Percentiles rank a stretch among this genome's conserved stretches.
phyloP scores from a whole-genome alignment of 1,139 yeast species.

The Tardiomyces digboiensis region DNA sequence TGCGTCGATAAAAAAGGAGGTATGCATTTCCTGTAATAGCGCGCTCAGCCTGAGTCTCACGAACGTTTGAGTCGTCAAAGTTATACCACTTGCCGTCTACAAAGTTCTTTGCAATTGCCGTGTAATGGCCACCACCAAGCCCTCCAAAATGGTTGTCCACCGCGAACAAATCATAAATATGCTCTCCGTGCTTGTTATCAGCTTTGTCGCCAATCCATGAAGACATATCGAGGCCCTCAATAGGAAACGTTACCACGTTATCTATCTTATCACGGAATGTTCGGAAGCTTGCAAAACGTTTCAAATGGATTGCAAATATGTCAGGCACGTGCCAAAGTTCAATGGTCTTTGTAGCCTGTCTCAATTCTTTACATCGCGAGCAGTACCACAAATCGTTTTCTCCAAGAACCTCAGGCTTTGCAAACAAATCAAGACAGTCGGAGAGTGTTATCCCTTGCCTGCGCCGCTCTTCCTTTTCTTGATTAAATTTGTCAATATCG shows the following conservation, averaged over 20 bases:
- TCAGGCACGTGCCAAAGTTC: conserved; percentile 93
- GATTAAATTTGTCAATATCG: conserved; percentile 34
- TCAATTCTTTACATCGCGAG: conserved; percentile 78
- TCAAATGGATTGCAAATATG: conserved; percentile 78
- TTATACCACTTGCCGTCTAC: conserved; percentile 79
- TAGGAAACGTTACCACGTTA: conserved; percentile 79
- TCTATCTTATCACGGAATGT: conserved; percentile 87
- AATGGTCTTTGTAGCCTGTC: conserved; percentile 85
- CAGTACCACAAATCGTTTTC: conserved; percentile 94
- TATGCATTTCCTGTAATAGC: conserved; percentile 77
- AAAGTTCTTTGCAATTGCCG: conserved; percentile 79
- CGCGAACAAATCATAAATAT: conserved; percentile 74
- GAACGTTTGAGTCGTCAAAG: conserved; percentile 77
- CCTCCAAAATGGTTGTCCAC: conserved; percentile 97
- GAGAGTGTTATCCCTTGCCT: conserved; percentile 47
- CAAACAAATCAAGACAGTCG: conserved; percentile 69
- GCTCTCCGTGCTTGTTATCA: conserved; percentile 31
- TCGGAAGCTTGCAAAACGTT: conserved; percentile 79
- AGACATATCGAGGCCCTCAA: conserved; percentile 67
- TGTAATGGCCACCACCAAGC: conserved; percentile 95
- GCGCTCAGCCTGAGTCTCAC: conserved; percentile 46
- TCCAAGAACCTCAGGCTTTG: conserved; percentile 78
- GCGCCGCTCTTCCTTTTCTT: conserved; percentile 26
- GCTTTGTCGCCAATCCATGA: not conserved
- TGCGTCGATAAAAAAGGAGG: conserved; percentile 68